Base-by-base conservation (phyloP, 1,139 yeast species). In the Taphrina communis region DNA sequence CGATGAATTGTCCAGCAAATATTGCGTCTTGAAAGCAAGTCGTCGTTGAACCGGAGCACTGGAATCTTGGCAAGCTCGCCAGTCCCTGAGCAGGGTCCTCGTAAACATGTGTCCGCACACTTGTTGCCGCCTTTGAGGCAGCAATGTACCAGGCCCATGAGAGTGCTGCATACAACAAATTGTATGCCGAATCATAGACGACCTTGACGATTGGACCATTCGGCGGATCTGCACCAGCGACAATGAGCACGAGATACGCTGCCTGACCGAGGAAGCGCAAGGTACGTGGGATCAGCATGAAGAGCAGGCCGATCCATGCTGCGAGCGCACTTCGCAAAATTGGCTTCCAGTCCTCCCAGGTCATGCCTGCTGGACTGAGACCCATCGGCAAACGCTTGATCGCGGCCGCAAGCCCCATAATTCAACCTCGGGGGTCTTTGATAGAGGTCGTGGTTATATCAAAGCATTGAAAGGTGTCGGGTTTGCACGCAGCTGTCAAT, bases 281-380 rank as follows among this genome's bases (percentile, higher is more conserved):
- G n/a, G 69, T 62, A 8, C 50, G 53, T 11, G 70, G 70, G 7
- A 63, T 17, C 19, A 66, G 41, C 59, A 70, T 56, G 46, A 70
- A 63, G 19, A 70, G 31, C 9, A 70, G 42, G 25, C 68, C 71
- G 38, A 69, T 38, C 71, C 71, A 70, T 8, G 68, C 63, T 6
- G 70, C 65, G 6, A 70, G 36, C 4, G 66, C 56, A 21, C 67
- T 42, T 19, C 72, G 61, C 53, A 69, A 44, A 38, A 70, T 65
- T 11, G 70, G 70, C 25, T 63, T 56, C 46, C 59, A 63, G 39
- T 63, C 67, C n/a, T 63, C 61, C 46, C 48, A 55, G 2, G 60
- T 35, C 53, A 63, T 56, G 14, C 42, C 52, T 19, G 11, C 17
- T 6, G 67, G 67, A 19, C 42, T 53, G 25, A 38, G 36, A 19